Evolutionary conservation across 352 stramenopile genomes (phyloP), one percentile per base, ranked within the genome.

Genomic region (Phytophthora macrochlamydospora): DNA sequence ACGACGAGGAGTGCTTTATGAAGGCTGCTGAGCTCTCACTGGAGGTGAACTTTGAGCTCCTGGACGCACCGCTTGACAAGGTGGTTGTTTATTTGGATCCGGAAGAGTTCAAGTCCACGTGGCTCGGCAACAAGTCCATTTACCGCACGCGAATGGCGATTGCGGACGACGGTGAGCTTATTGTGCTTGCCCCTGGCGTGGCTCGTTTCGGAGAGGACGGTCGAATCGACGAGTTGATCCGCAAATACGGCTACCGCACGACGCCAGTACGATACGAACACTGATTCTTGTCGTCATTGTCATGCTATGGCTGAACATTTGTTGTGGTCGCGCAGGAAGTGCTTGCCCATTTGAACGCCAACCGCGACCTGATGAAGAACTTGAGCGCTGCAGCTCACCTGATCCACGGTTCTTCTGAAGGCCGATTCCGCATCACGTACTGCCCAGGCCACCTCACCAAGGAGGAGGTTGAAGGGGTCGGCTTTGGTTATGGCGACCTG

Each of bases 131-230:
- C 82, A 99, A 99, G 73, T 92, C 92, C 35, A 98, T 99, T 65
- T 99, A 99, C 68, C 80, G 97, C 48, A 99, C 97, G 50, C 83
- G 97, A 44, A 99, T 99, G 97, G 94, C 93, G 18, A 99, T 99
- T 64, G 96, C 91, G 4, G 95, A 99, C 58, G 89, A 85, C 35
- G 97, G 96, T 1, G 92, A 98, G 54, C 75, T 99, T 0, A 85
- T 99, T 35, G 91, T 99, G 13, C 72, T 99, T 28, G 97, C 95
- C 12, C 97, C 97, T 1, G 97, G 91, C 14, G 93, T 99, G 2
- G 75, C 88, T 33, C 87, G 83, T 6, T 99, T 99, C 74, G 97
- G 97, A 18, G 97, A 99, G 60, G 87, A 99, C 62, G 77, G 83
- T 12, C 83, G 88, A 2, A 98, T 99, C 56, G 97, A 99, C 62